These are phyloP conservation scores for Parachaetomium inaequale DNA, from an alignment of 495 filamentous ascomycete genomes.

Conservation along the genomic window DNA sequence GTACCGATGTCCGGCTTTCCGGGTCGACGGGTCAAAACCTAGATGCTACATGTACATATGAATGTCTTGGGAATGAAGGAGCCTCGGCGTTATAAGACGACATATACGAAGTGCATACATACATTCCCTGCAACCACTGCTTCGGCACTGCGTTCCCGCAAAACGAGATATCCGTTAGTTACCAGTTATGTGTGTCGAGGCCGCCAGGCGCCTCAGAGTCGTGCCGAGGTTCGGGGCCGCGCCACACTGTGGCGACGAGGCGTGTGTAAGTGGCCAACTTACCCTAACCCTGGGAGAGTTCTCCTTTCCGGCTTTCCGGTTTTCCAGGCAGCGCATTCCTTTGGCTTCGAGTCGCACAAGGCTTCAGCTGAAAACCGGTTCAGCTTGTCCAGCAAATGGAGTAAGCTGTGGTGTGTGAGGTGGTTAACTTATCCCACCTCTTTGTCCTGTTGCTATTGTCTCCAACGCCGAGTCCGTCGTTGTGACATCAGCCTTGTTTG, in stretches of 20 bases:
- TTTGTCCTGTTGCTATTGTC: not conserved
- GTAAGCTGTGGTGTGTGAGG: no score
- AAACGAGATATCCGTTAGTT: no score
- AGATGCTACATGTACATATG: not conserved
- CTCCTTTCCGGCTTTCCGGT: not conserved
- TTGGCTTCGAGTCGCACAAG: not conserved
- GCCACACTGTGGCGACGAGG: not conserved
- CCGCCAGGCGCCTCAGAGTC: no score
- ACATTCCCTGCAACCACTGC: no score
- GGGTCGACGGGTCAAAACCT: no score
- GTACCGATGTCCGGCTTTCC: constrained; percentile 6
- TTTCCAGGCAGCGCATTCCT: not conserved
- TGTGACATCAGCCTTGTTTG: not conserved
- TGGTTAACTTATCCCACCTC: no score
- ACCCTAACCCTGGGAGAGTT: not conserved
- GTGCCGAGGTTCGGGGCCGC: not conserved
- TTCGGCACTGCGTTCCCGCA: no score
- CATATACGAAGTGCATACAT: no score
- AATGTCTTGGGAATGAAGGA: no score
- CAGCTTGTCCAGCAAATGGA: not conserved
- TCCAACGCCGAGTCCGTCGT: not conserved
- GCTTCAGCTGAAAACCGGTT: not conserved
- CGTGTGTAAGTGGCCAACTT: no score
- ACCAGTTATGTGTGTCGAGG: no score
- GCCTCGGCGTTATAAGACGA: no score